Evolutionary conservation across 139 green algal species (phyloP), one percentile per base, ranked within the genome.

Genomic region (Chlamydomonas incerta): DNA sequence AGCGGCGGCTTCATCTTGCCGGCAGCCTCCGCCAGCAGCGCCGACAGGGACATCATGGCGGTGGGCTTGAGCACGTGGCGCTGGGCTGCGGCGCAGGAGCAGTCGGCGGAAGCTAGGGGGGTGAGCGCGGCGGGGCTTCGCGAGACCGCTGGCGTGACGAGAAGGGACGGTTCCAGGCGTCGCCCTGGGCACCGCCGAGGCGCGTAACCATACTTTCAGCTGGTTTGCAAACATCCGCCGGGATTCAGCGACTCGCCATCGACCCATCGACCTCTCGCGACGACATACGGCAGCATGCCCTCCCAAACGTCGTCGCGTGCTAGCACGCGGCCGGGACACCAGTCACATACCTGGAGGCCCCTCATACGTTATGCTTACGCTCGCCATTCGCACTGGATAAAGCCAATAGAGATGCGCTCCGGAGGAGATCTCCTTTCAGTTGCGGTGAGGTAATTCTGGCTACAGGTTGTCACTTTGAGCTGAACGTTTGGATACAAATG

Each of bases 21-120:
- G n/a, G 60, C 75, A 2, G 82, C 82, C 41, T 87, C 82, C 55
- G 71, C 82, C 50, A 87, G 58, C 33, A 80, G 67, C 33, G 63
- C 23, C 3, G 71, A 82, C 10, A 87, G 57, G 0, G 82, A 58
- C 4, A 62, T n/a, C 82, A 87, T 87, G 41, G 82, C 72, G 6
- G 82, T 82, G 26, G 73, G 9, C 46, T 87, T 87, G 46, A 87
- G n/a, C 13, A 69, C 80, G 2, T 70, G 50, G 24, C 80, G 80
- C 66, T 85, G 80, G 50, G 34, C 80, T 85, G 80, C 67, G 20
- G 18, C 26, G 21, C n/a, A n/a, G 11, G 24, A 50, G 41, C 41
- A 8, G 41, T 50, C 6, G 60, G 60, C 60, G 60, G 60, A 66
- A n/a, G 23, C 9, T 4, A 14, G 20, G 67, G 33, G 18, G 67